Evolutionary conservation across 2,329 filamentous ascomycete genomes (phyloP), one percentile per base, ranked within the genome.

Genomic region (Diplodia sapinea): DNA sequence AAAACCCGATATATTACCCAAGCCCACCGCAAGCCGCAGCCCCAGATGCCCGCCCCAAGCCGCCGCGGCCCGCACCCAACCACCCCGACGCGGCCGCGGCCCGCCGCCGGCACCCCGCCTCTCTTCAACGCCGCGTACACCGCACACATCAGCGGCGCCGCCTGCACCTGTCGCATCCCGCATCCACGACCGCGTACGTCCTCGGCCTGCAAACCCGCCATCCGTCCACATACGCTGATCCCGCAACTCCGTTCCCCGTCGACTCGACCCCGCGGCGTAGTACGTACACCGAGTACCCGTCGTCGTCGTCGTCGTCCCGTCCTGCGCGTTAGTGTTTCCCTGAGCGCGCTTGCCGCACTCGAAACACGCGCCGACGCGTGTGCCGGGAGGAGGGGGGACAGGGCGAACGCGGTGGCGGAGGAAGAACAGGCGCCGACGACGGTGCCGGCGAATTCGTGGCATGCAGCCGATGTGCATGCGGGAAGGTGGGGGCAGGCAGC

Each of bases 141-240:
- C n/a, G n/a, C n/a, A n/a, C n/a, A n/a, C n/a, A n/a, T n/a, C n/a
- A n/a, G n/a, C n/a, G n/a, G n/a, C n/a, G n/a, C n/a, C n/a, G n/a
- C n/a, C n/a, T n/a, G n/a, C n/a, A n/a, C n/a, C n/a, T n/a, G n/a
- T n/a, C n/a, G n/a, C n/a, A 80, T 26, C 80, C 72, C 23, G 75
- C 74, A 70, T 83, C 79, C 1, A 81, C 80, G 12, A 82, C 73
- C 0, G 79, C 80, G 66, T 81, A 82, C 80, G 66, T 81, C 82
- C 70, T 82, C 79, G 7, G 74, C 23, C n/a, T n/a, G n/a, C 70
- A 54, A 83, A 83, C 0, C 80, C 80, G 2, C 81, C 81, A 43
- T 75, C 65, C 23, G 23, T 23, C 23, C 23, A 23, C 23, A 2
- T 23, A 23, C 23, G 23, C 23, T 23, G 23, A 23, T 23, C 23